A percentile compares a stretch with the other conserved stretches of the same genome.
Conservation (phyloP, 495 filamentous ascomycete genomes). For the Aspergillus bertholletiae region DNA sequence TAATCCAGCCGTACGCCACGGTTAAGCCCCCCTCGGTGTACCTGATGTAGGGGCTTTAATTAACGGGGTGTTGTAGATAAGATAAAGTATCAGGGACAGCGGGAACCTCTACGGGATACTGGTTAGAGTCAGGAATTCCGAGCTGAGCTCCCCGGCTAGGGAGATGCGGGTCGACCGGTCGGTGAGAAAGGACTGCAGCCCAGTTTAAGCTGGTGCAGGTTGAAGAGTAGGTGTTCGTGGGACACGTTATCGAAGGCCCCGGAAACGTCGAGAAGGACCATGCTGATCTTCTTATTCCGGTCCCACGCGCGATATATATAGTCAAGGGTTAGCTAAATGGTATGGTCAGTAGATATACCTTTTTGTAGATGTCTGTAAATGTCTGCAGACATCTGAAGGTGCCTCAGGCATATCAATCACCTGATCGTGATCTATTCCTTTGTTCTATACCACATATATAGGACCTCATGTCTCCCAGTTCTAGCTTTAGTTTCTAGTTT, state of each 20-base stretch:
- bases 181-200: conserved; percentile 8
- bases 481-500: too few relatives aligned
- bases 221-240: conserved; percentile 17
- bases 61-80: conserved; percentile 18
- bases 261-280: conserved; percentile 17
- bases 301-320: conserved; percentile 14
- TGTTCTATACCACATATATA: too few relatives aligned
- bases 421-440: too few relatives aligned
- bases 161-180: conserved; percentile 7
- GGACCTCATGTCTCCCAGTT: too few relatives aligned
- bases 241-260: conserved; percentile 21
- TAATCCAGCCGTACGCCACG: conserved; percentile 11
- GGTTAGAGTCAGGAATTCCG: not conserved
- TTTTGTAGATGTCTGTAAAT: too few relatives aligned
- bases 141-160: conserved; percentile 5
- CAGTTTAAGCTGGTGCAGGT: conserved; percentile 13
- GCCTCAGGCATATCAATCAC: too few relatives aligned
- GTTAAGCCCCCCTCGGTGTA: not conserved
- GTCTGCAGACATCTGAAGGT: too few relatives aligned
- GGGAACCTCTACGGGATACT: conserved; percentile 19
- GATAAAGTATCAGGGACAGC: conserved; percentile 21
- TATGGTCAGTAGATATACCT: conserved; percentile 15
- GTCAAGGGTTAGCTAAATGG: conserved; percentile 18
- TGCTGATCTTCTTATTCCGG: conserved; percentile 3
- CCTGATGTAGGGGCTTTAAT: too few relatives aligned